phyloP scores from a whole-genome alignment of 768 basidiomycete genomes.

The Lyophyllum decastes region DNA sequence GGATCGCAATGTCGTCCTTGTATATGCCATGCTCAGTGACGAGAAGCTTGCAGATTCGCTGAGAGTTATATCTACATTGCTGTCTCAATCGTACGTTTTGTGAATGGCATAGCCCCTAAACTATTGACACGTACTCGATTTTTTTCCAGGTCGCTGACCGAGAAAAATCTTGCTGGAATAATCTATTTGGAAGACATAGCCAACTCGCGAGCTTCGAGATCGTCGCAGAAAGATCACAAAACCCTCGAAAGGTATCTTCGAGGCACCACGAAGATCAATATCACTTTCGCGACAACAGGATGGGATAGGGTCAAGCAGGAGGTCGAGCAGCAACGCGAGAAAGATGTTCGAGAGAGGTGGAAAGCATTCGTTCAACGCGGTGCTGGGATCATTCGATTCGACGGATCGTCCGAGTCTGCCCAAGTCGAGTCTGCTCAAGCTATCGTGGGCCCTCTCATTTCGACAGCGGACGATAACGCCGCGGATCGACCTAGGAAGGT shows the following conservation, averaged over 20 bases:
- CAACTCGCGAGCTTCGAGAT: neutral
- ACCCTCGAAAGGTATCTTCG: slow-evolving; percentile 8
- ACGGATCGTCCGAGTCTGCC: neutral
- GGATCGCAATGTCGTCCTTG: slow-evolving; percentile 7
- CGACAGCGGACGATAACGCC: neutral
- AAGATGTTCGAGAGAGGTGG: slow-evolving; percentile 12
- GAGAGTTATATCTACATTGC: slow-evolving; percentile 3
- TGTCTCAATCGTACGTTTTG: slow-evolving; percentile 9
- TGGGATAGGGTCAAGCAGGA: slow-evolving; percentile 5
- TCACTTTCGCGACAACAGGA: slow-evolving; percentile 9
- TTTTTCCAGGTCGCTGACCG: neutral
- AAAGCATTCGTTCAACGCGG: slow-evolving; percentile 13
- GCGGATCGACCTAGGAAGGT: neutral
- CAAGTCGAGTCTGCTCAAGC: slow-evolving; percentile 6
- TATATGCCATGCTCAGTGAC: slow-evolving; percentile 7
- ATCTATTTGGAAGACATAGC: slow-evolving; percentile 12
- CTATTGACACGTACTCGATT: neutral
- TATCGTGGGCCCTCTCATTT: slow-evolving; percentile 8
- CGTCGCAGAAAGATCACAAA: slow-evolving; percentile 4
- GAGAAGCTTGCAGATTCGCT: slow-evolving; percentile 12
- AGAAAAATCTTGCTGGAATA: slow-evolving; percentile 14
- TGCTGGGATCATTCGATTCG: slow-evolving; percentile 11
- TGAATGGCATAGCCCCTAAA: too few species aligned
- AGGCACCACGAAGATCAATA: slow-evolving; percentile 1
- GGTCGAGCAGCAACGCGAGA: slow-evolving; percentile 4